Evolutionary conservation across 345 rosid genomes (phyloP).

Genomic region (Gossypium rotundifolium): DNA sequence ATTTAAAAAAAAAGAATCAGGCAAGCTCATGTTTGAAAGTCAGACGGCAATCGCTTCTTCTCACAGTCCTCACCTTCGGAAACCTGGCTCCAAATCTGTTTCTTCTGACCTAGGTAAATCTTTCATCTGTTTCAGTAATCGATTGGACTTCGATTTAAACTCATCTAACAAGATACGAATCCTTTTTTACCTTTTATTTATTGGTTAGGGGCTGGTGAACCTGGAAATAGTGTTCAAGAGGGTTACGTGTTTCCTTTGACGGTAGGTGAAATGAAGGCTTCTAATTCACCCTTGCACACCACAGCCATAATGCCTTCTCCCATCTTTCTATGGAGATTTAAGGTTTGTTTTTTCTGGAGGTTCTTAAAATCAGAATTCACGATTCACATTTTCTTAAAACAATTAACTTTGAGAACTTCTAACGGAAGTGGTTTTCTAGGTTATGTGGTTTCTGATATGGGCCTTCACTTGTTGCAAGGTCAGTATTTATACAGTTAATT

Average conservation of each 20-base stretch:
- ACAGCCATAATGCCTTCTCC: slow-evolving; percentile 77
- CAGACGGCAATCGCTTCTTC: slow-evolving; percentile 37
- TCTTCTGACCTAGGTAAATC: slow-evolving; percentile 55
- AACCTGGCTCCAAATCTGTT: slow-evolving; percentile 62
- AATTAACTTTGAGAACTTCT: neutral
- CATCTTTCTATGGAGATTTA: slow-evolving; percentile 74
- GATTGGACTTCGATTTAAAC: neutral
- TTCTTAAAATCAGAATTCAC: neutral
- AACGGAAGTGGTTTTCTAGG: slow-evolving; percentile 33
- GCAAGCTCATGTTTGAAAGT: slow-evolving; percentile 52
- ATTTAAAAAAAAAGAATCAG: neutral
- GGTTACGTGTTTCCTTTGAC: slow-evolving; percentile 24
- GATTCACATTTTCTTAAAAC: neutral
- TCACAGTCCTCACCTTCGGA: slow-evolving; percentile 73
- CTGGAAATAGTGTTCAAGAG: slow-evolving; percentile 45
- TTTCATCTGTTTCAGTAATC: neutral
- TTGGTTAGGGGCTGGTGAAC: slow-evolving; percentile 26
- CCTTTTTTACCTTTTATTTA: neutral
- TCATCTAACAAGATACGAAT: neutral
- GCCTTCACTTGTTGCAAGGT: slow-evolving; percentile 90
- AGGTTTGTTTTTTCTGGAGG: slow-evolving; percentile 37
- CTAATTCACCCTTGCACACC: slow-evolving; percentile 37
- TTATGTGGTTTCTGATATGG: slow-evolving; percentile 75
- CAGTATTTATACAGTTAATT: slow-evolving; percentile 15
- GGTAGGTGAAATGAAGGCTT: slow-evolving; percentile 46